Conservation (phyloP, 495 filamentous ascomycete species). For the Penicillium canariense region DNA sequence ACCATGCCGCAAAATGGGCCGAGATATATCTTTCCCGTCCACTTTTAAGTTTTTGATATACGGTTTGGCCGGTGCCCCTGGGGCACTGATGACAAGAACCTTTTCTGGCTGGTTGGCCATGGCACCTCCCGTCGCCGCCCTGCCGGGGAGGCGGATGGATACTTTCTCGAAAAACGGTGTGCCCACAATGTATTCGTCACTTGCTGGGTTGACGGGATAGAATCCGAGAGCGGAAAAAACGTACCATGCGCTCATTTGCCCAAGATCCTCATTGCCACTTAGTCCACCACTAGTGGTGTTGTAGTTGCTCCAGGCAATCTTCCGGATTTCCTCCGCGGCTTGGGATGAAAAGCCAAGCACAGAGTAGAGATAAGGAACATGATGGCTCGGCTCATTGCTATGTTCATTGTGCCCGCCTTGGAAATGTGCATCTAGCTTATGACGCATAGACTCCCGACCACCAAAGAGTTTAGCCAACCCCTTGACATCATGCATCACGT, state of each 20-base stretch:
- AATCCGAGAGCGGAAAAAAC: constrained; percentile 29
- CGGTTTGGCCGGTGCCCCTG: constrained; percentile 19
- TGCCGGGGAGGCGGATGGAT: constrained; percentile 19
- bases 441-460: constrained; percentile 14
- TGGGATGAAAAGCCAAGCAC: constrained; percentile 19
- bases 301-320: constrained; percentile 26
- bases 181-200: constrained; percentile 26
- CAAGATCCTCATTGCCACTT: constrained; percentile 29
- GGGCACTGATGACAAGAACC: constrained; percentile 20
- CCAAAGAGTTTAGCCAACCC: constrained; percentile 24
- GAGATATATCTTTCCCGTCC: constrained; percentile 11
- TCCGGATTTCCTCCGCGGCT: constrained; percentile 20
- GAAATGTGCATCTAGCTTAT: constrained; percentile 26
- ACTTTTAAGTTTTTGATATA: constrained; percentile 22
- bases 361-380: constrained; percentile 30
- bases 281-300: constrained; percentile 30
- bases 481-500: constrained; percentile 29
- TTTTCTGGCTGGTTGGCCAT: constrained; percentile 6
- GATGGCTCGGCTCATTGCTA: constrained; percentile 29
- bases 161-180: constrained; percentile 28
- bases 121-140: constrained; percentile 16
- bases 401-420: constrained; percentile 30
- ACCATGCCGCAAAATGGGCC: constrained; percentile 17
- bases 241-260: constrained; percentile 33
- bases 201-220: constrained; percentile 30